phyloP scores from a whole-genome alignment of 225 moss, liverwort and hornwort genomes.

The Pleurozium schreberi region DNA sequence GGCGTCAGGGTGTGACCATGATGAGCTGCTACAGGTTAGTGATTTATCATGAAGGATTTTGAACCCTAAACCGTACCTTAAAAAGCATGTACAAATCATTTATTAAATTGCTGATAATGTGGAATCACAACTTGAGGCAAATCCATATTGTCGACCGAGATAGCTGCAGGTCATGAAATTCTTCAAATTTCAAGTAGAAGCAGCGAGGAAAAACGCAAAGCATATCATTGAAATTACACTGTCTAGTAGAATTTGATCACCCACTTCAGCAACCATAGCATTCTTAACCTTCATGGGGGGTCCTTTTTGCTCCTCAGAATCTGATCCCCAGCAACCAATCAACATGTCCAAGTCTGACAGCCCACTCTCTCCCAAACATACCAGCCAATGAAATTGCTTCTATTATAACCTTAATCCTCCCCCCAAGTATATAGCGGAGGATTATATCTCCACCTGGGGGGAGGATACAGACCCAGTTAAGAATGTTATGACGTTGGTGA shows the following conservation, averaged over 20 bases:
- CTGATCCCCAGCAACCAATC: too few species aligned
- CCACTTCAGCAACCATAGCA: neutral
- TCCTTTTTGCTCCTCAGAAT: too few species aligned
- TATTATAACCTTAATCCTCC: too few species aligned
- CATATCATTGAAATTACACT: neutral
- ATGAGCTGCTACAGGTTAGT: conserved; percentile 12
- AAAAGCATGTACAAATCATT: neutral
- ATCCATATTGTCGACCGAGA: too few species aligned
- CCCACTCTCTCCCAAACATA: too few species aligned
- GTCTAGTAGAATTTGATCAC: neutral
- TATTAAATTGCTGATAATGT: neutral
- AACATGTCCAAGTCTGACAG: too few species aligned
- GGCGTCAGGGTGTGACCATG: conserved; percentile 38
- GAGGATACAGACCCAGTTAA: too few species aligned
- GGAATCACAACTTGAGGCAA: neutral
- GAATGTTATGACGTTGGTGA: too few species aligned
- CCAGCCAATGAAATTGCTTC: too few species aligned
- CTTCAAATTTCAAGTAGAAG: neutral
- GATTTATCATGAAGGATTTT: neutral
- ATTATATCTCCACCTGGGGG: too few species aligned
- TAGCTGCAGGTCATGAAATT: neutral
- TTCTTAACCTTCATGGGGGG: too few species aligned
- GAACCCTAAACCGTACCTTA: neutral
- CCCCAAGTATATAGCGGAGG: too few species aligned
- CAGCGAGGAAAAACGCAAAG: neutral